Evolutionary conservation across 768 basidiomycete species (phyloP).

Genomic region (Boletellus ananas): DNA sequence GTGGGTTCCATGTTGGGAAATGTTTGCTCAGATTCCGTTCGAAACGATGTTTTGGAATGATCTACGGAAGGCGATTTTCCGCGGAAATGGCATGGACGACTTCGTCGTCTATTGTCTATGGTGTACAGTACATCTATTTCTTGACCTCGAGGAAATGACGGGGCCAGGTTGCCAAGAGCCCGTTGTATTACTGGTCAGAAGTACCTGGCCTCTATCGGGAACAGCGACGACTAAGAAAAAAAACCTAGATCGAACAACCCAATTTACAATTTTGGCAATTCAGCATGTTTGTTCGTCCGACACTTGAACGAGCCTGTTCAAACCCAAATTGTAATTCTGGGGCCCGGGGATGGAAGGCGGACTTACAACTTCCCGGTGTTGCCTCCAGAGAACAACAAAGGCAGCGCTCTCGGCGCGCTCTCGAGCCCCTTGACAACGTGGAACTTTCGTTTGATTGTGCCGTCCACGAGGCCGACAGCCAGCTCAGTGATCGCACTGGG

Average conservation of each 20-base stretch:
- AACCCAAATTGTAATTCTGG: conserved; percentile 3
- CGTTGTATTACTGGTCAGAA: neutral
- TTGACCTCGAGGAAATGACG: conserved; percentile 7
- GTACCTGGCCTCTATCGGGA: too few species aligned
- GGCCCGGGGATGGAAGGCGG: neutral
- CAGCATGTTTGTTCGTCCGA: conserved; percentile 35
- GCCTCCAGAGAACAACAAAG: conserved; percentile 67
- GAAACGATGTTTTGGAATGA: conserved; percentile 3
- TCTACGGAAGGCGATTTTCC: neutral
- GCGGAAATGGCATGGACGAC: neutral
- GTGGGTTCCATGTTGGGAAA: neutral
- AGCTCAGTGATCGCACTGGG: conserved; percentile 56
- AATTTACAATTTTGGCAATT: conserved; percentile 5
- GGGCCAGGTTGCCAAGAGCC: neutral
- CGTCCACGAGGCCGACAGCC: conserved; percentile 53
- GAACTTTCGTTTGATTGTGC: conserved; percentile 75
- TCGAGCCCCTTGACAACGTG: conserved; percentile 76
- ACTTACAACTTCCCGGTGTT: conserved; percentile 76
- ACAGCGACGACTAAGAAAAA: neutral
- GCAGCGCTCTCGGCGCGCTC: conserved; percentile 66
- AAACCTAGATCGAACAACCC: neutral
- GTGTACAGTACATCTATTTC: conserved; percentile 8
- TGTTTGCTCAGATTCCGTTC: conserved; percentile 1
- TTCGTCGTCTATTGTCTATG: neutral
- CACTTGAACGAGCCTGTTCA: conserved; percentile 54